These are phyloP conservation scores for Hanseniaspora lachancei DNA, from an alignment of 805 yeast genomes.

Conservation along the genomic window DNA sequence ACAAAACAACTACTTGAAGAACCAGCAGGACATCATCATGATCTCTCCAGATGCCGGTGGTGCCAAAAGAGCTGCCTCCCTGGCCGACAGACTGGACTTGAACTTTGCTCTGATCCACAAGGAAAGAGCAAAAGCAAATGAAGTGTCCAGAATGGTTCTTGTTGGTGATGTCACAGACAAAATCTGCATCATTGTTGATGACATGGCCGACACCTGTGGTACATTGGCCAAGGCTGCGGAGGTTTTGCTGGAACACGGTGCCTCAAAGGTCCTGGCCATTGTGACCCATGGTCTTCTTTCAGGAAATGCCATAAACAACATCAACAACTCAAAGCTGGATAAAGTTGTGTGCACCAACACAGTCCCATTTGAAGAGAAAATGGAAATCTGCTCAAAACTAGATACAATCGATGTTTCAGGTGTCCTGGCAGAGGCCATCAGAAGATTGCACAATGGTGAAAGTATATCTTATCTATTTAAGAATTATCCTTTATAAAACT, in stretches of 20 bases:
- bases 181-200: conserved; percentile 79
- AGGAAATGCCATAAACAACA: conserved; percentile 64
- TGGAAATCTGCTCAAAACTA: conserved; percentile 49
- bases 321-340: conserved; percentile 53
- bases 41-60: conserved; percentile 99
- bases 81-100: conserved; percentile 83
- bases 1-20: conserved; percentile 37
- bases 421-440: conserved; percentile 81
- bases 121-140: conserved; percentile 90
- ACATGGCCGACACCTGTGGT: conserved; percentile 98
- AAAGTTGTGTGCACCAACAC: conserved; percentile 85
- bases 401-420: conserved; percentile 76
- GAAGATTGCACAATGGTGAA: conserved; percentile 94
- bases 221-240: conserved; percentile 92
- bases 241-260: conserved; percentile 65
- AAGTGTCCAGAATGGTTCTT: conserved; percentile 85
- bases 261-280: conserved; percentile 75
- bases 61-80: conserved; percentile 88
- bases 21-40: conserved; percentile 46
- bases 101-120: conserved; percentile 93
- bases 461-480: conserved; percentile 77
- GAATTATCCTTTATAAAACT: conserved; percentile 39
- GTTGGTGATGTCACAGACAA: conserved; percentile 87
- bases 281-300: conserved; percentile 93
- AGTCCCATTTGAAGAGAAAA: conserved; percentile 63